These are phyloP conservation scores for Saccharomyces mikatae DNA, from an alignment of 805 yeast genomes.

Conservation along the genomic window DNA sequence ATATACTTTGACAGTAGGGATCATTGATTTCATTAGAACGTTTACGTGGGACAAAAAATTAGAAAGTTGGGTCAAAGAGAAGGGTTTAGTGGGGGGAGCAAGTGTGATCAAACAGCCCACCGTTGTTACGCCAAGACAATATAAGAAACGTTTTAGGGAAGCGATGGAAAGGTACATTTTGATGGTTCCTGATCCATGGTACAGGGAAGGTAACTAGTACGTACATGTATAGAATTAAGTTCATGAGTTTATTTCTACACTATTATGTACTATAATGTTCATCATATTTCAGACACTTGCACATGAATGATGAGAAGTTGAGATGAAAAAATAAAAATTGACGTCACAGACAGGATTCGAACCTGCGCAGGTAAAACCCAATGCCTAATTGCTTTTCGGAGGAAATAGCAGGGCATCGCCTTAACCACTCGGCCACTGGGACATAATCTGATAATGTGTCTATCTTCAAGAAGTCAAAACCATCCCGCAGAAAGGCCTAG, in stretches of 20 bases:
- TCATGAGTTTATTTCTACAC: neutral
- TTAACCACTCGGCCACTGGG: slow-evolving; percentile 90
- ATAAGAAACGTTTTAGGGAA: slow-evolving; percentile 86
- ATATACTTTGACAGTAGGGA: slow-evolving; percentile 78
- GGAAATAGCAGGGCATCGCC: slow-evolving; percentile 81
- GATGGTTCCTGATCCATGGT: slow-evolving; percentile 79
- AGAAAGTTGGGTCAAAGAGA: slow-evolving; percentile 98
- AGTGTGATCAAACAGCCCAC: slow-evolving; percentile 91
- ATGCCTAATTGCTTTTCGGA: slow-evolving; percentile 54
- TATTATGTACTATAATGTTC: neutral
- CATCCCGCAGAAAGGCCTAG: no score
- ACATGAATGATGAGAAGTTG: neutral
- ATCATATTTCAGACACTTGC: neutral
- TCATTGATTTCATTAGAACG: slow-evolving; percentile 86
- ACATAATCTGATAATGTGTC: slow-evolving; percentile 30
- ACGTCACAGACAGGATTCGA: slow-evolving; percentile 99
- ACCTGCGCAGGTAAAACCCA: slow-evolving; percentile 96
- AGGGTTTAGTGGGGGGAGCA: slow-evolving; percentile 62
- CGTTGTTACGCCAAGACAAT: slow-evolving; percentile 93
- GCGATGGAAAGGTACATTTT: slow-evolving; percentile 95
- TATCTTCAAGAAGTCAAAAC: no score
- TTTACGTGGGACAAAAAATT: slow-evolving; percentile 98
- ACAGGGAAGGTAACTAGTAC: slow-evolving; percentile 25
- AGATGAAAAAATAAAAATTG: slow-evolving; percentile 38
- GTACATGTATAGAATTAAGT: neutral